Base-by-base conservation (phyloP, 805 yeast species). In the Naumovozyma dairenensis region DNA sequence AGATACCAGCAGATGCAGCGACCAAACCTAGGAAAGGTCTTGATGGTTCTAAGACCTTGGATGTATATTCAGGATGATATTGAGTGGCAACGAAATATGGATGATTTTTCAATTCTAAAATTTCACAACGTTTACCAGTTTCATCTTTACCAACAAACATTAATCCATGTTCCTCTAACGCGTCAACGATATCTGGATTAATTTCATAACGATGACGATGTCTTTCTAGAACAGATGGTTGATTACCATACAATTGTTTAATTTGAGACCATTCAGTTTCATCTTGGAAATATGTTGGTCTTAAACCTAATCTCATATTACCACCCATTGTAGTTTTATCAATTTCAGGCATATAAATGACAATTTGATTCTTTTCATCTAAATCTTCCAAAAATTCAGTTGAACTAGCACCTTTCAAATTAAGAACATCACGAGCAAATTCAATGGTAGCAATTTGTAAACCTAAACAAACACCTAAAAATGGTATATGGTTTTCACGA, bases 131-230 rank as follows among this genome's bases (percentile, higher is more conserved):
- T 50, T 76, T 72, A 43, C 79, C 82, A 30, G 74, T 62, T 56
- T 87, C 96, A 62, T 92, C 98, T 60, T 80, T 84, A 55, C 97
- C 98, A 37, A 92, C 89, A 57, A 87, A 92, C 46, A 68, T 66
- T 59, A 93, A 71, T 14, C 97, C 98, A 33, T 77, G 65, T 6
- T 60, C 59, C 63, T 92, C 97, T 42, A 89, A 72, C 28, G 65
- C 61, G 13, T 63, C 66, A 43, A 87, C 79, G 47, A 83, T 67
- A 43, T 71, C 73, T 12, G 98, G 99, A 63, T 87, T 89, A 49
- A 92, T 83, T 63, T 92, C 99, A 60, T 92, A 92, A 66, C 99
- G 78, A 63, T 92, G 99, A 68, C 99, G 81, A 62, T 92, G 99
- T 71, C 99, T 83, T 67, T 92, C 99, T 40, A 67, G 67, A 32